These are phyloP conservation scores for Fusarium acutatum DNA, from an alignment of 2,329 filamentous ascomycete genomes.

Conservation along the genomic window DNA sequence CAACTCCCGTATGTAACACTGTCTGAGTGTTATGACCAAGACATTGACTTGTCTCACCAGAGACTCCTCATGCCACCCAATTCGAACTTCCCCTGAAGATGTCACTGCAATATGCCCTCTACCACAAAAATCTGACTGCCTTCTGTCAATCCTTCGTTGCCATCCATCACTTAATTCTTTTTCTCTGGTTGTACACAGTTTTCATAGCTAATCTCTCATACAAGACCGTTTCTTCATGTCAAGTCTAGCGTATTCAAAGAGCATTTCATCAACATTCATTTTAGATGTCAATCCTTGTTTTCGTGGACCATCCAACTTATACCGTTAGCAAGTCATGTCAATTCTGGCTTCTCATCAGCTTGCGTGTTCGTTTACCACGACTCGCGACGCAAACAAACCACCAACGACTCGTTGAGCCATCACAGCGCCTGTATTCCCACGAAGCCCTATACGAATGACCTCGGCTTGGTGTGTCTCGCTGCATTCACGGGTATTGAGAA, in stretches of 20 bases:
- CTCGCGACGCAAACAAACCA: not conserved
- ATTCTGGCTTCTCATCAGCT: not conserved
- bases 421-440: not conserved
- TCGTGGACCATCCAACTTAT: not conserved
- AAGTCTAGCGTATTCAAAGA: not conserved
- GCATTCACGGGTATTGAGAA: not conserved
- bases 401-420: not conserved
- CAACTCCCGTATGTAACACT: not conserved
- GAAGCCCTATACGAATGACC: not conserved
- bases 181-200: not conserved
- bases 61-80: not conserved
- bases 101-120: not conserved
- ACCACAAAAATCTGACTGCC: not conserved
- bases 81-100: not conserved
- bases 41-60: not conserved
- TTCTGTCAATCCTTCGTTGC: not conserved
- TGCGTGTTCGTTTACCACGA: not conserved
- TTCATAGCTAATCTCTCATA: not conserved
- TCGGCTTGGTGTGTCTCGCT: not conserved
- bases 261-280: not conserved
- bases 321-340: not conserved
- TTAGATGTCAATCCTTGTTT: not conserved
- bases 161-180: not conserved
- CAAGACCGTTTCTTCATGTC: not conserved
- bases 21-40: not conserved